phyloP scores from a whole-genome alignment of 2,329 filamentous ascomycete species.

The Colletotrichum limetticola region DNA sequence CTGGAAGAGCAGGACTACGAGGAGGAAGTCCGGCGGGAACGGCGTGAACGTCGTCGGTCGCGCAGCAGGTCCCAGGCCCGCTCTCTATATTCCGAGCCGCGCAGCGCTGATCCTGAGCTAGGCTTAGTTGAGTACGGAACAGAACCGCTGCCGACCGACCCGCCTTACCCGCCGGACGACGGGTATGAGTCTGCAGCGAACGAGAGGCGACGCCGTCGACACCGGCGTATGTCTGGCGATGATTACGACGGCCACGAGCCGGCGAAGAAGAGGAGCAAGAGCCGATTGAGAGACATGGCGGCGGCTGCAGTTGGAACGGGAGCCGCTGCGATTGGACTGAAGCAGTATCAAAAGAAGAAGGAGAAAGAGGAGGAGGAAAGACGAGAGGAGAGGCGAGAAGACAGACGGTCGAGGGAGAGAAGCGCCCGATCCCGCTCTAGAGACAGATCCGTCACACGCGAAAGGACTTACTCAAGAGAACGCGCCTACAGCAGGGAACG shows the following conservation, averaged over 20 bases:
- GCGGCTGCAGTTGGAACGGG: constrained; percentile 65
- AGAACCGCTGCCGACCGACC: constrained; percentile 60
- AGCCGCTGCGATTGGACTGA: constrained; percentile 71
- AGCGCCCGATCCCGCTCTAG: constrained; percentile 23
- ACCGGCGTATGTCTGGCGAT: constrained; percentile 47
- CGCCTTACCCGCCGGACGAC: constrained; percentile 46
- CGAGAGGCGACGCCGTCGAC: constrained; percentile 51
- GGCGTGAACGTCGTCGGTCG: constrained; percentile 39
- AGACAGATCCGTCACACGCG: constrained; percentile 24
- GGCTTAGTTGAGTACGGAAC: constrained; percentile 75
- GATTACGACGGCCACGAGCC: constrained; percentile 47
- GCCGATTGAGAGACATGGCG: constrained; percentile 64
- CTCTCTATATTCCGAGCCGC: constrained; percentile 61
- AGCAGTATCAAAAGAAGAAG: constrained; percentile 65
- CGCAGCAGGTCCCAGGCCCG: constrained; percentile 64
- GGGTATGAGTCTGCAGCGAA: constrained; percentile 62
- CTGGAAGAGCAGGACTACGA: constrained; percentile 46
- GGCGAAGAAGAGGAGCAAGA: constrained; percentile 62
- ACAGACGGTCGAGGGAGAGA: constrained; percentile 33
- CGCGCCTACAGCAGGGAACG: constrained; percentile 36
- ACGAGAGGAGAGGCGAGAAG: constrained; percentile 25
- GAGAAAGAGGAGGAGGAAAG: constrained; percentile 47
- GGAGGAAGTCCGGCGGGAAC: constrained; percentile 33
- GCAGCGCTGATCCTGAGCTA: constrained; percentile 71
- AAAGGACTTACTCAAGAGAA: constrained; percentile 15